Evolutionary conservation across 1,139 yeast species (phyloP), one percentile per base, ranked within the genome.

Genomic region (Lipomyces yarrowii): DNA sequence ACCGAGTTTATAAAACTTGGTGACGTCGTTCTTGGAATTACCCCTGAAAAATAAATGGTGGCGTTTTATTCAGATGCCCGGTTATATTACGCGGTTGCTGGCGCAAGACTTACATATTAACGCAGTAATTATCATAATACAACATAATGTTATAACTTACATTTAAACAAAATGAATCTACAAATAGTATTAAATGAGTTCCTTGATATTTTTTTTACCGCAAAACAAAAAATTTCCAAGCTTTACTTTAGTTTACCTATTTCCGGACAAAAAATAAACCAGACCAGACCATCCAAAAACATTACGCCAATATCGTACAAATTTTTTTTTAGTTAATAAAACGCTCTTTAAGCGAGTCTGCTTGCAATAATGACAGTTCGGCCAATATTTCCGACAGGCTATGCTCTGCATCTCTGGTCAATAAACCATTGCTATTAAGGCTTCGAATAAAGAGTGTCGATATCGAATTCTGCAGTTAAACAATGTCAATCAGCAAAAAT

Each of bases 371-470:
- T 42, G 48, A 42, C n/a, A 52, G 55, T 23, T 52, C 55, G 8
- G 55, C 60, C 35, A 57, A 23, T 15, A 57, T 57, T 5, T 57
- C 60, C 11, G 46, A 15, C 15, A 57, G 13, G 4, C 53, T 21
- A 15, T n/a, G 54, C 11, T 42, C 35, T 39, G 23, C 39, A n/a
- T 52, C 60, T 5, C n/a, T 37, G 10, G 18, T 26, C 30, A 57
- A 42, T 21, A 23, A 23, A 26, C 60, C 60, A 48, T 30, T 26
- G 39, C 56, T 23, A 48, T 30, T 26, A 21, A 57, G 55, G 54
- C 60, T 57, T 32, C 60, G 60, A 18, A 57, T 18, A 48, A 39
- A 57, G 26, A 57, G 37, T 18, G 60, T 57, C 13, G 60, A 57
- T 26, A 57, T 21, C 39, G 60, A 21, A 39, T 57, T 57, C 55